Evolutionary conservation across 345 rosid species (phyloP), one percentile per base, ranked within the genome.

Genomic region (Linum usitatissimum): DNA sequence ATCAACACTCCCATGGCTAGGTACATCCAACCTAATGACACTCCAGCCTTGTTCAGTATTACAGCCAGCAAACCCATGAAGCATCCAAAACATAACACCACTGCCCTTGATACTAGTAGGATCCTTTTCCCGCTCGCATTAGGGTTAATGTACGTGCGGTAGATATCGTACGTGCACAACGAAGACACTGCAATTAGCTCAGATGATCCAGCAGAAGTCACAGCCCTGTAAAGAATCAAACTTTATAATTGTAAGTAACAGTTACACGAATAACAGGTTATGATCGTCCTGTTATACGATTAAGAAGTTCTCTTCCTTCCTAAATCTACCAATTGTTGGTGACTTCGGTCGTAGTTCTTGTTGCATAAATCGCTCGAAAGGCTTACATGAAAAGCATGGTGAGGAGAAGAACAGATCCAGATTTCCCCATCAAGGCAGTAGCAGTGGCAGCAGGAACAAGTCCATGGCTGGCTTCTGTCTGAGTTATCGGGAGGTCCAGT

Each of bases 11-110:
- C 98, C 87, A 66, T 88, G 2, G 96, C 96, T 1, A 91, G 88
- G 66, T 91, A 91, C 98, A 91, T 88, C 98, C 98, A 91, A 28
- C 90, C 96, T 0, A 88, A 75, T 3, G 98, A 86, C n/a, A 91
- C 95, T 20, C 96, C 98, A 0, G 78, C 96, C 73, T 81, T 83
- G 80, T 91, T 91, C 61, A 91, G 75, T 30, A 83, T 76, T 17
- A 85, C 90, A n/a, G 98, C 96, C 45, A 91, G 75, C 64, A 91
- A 57, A 72, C 98, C 98, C 98, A 88, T 91, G 77, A 91, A 86
- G 66, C 98, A 86, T 54, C 98, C 98, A 9, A 91, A 91, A 45
- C 84, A 83, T 2, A 91, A 75, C 73, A 91, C 81, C 2, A 86
- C 81, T 0, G 60, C 74, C 70, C 98, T 84, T 13, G 98, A 91